Conservation (phyloP, 2,329 filamentous ascomycete genomes). For the Graphilbum ipis-grandicollis region DNA sequence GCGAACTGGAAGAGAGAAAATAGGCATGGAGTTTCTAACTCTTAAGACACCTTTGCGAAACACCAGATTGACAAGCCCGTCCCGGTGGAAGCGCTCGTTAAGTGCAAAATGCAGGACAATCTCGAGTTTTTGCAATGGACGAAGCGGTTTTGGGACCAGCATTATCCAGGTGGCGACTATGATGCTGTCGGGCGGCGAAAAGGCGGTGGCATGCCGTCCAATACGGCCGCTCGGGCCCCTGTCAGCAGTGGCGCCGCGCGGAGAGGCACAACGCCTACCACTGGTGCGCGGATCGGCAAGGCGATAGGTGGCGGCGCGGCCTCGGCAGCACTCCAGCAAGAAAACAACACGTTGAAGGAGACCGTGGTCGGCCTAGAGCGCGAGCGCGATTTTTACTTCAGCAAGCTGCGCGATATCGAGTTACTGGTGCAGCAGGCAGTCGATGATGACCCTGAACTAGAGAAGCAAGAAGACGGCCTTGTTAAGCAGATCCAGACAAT, state of each 20-base stretch:
- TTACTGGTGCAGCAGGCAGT: conserved; percentile 82
- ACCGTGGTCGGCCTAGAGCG: conserved; percentile 88
- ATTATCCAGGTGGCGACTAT: conserved; percentile 94
- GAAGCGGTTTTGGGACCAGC: conserved; percentile 95
- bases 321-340: conserved; percentile 58
- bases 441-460: conserved; percentile 80
- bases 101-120: conserved; percentile 99
- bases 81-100: conserved; percentile 74
- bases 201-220: conserved; percentile 41
- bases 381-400: conserved; percentile 98
- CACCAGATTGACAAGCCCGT: conserved; percentile 82
- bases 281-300: conserved; percentile 27
- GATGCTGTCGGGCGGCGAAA: conserved; percentile 78
- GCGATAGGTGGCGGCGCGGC: conserved; percentile 38
- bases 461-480: conserved; percentile 82
- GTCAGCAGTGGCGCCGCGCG: conserved; percentile 30
- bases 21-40: background rate
- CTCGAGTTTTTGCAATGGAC: conserved; percentile 96
- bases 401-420: conserved; percentile 94
- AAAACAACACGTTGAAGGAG: conserved; percentile 83
- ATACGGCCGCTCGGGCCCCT: conserved; percentile 27
- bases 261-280: conserved; percentile 46
- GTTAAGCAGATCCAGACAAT: conserved; percentile 95
- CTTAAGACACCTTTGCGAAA: conserved; percentile 62
- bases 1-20: background rate